These are phyloP conservation scores for Lasiodiplodia hormozganensis DNA, from an alignment of 2,329 filamentous ascomycete genomes.

Conservation along the genomic window DNA sequence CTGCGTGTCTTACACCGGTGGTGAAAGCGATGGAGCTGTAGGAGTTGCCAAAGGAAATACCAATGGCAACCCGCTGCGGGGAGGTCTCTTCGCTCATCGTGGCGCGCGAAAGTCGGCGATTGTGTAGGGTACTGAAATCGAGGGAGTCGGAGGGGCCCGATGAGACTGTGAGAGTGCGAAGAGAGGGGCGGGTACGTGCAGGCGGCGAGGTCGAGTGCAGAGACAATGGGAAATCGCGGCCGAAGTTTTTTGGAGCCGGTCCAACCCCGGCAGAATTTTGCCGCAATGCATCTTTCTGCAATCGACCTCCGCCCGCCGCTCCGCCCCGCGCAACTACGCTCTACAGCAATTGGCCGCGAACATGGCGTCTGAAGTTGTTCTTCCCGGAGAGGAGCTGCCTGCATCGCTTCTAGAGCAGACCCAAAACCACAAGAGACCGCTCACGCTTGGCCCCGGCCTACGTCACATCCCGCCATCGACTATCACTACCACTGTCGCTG, in stretches of 20 bases:
- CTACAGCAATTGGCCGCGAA: conserved; percentile 21
- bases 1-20: conserved; percentile 56
- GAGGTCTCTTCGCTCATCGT: conserved; percentile 60
- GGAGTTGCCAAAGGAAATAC: conserved; percentile 97
- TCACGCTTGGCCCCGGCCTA: conserved; percentile 84
- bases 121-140: not conserved
- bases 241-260: conserved; percentile 24
- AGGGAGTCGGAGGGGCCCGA: not conserved
- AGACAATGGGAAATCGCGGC: conserved; percentile 3
- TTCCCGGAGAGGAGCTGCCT: conserved; percentile 82
- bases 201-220: conserved; percentile 12
- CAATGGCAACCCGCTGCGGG: conserved; percentile 75
- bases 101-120: not conserved
- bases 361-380: conserved; percentile 71
- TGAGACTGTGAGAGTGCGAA: not conserved
- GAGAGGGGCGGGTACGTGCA: not conserved
- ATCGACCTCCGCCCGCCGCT: conserved; percentile 5
- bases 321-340: not conserved
- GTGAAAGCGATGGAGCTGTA: conserved; percentile 97
- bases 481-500: conserved; percentile 72
- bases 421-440: conserved; percentile 67
- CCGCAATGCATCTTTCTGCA: conserved; percentile 9
- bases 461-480: conserved; percentile 80
- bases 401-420: conserved; percentile 70
- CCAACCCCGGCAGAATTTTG: conserved; percentile 20